Conservation (phyloP, 352 stramenopile species). For the Globisporangium yorkense region DNA sequence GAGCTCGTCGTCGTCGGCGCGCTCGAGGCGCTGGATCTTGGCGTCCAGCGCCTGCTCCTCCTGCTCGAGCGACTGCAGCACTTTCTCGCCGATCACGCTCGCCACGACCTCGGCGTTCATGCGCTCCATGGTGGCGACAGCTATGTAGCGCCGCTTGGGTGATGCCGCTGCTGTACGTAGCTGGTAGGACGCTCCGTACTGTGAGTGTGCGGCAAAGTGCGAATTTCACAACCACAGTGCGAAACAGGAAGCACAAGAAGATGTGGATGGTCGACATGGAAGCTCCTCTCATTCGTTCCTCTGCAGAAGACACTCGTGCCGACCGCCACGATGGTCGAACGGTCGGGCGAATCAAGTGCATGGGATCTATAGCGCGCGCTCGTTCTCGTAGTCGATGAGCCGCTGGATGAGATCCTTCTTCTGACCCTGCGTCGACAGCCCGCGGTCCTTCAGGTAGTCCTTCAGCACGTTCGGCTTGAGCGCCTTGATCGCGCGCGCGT, state of each 20-base stretch:
- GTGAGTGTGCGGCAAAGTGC: neutral
- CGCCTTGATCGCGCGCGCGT: conserved; percentile 79
- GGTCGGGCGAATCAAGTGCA: neutral
- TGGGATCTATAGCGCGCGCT: conserved; percentile 69
- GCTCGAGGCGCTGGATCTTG: conserved; percentile 79
- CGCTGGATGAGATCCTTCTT: conserved; percentile 88
- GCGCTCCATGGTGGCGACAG: conserved; percentile 34
- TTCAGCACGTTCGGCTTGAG: conserved; percentile 86
- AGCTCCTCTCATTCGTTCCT: neutral
- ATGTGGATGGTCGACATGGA: neutral
- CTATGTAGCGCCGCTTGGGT: neutral
- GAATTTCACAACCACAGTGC: neutral
- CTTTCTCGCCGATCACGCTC: conserved; percentile 77
- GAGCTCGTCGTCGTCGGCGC: conserved; percentile 86
- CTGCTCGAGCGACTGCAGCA: conserved; percentile 84
- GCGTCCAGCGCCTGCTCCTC: conserved; percentile 82
- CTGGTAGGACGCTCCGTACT: too few species aligned
- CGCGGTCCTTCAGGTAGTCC: conserved; percentile 84
- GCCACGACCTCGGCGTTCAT: conserved; percentile 73
- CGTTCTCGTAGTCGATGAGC: conserved; percentile 85
- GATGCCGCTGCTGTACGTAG: too few species aligned
- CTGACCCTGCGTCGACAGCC: conserved; percentile 80
- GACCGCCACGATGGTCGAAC: conserved; percentile 1
- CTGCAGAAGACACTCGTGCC: neutral
- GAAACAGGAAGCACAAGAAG: neutral